phyloP scores from a whole-genome alignment of 495 filamentous ascomycete species.

The Hyaloscypha bicolor region DNA sequence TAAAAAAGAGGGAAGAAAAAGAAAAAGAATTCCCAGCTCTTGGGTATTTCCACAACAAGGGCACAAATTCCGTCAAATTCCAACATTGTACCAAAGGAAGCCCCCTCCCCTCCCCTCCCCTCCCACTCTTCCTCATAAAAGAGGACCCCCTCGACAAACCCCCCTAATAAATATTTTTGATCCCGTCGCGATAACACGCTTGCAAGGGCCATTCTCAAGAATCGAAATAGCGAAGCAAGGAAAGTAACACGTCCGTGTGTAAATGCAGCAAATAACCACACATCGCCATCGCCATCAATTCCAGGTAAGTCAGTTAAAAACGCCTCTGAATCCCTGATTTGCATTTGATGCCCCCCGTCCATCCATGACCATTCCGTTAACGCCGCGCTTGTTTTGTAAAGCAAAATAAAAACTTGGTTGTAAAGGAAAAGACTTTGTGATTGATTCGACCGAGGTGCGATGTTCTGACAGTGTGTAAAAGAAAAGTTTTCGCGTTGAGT shows the following conservation, averaged over 20 bases:
- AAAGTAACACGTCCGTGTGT: slow-evolving; percentile 20
- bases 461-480: background rate
- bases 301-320: slow-evolving; percentile 15
- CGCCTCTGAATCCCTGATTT: background rate
- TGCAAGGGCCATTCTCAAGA: background rate
- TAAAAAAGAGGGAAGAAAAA: background rate
- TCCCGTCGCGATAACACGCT: background rate
- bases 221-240: slow-evolving; percentile 1
- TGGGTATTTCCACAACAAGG: slow-evolving; percentile 3
- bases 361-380: slow-evolving; percentile 15
- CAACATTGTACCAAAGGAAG: background rate
- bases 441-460: background rate
- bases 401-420: slow-evolving; percentile 6
- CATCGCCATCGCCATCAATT: background rate
- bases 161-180: background rate
- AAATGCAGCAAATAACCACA: slow-evolving; percentile 28
- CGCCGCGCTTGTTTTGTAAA: slow-evolving; percentile 20
- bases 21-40: slow-evolving; percentile 16
- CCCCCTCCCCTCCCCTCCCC: background rate
- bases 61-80: background rate
- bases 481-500: background rate
- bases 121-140: background rate
- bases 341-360: slow-evolving; percentile 9
- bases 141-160: background rate
- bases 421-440: slow-evolving; percentile 4